These are phyloP conservation scores for Colletotrichum musicola DNA, from an alignment of 2,329 filamentous ascomycete genomes.

Conservation along the genomic window DNA sequence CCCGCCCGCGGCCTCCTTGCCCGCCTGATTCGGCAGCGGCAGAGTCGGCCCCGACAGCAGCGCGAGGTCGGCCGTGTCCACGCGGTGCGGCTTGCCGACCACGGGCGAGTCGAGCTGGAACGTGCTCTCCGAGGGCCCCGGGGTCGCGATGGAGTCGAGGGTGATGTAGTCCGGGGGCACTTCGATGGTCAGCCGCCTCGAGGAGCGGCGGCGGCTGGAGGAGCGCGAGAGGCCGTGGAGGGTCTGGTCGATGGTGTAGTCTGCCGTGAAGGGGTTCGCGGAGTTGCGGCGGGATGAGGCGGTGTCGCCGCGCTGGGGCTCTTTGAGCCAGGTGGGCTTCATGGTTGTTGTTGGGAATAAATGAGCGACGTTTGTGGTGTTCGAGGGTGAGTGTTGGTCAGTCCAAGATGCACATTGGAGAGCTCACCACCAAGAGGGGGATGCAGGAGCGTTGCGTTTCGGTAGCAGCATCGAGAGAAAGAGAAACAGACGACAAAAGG, in stretches of 20 bases:
- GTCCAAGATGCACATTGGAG: no score
- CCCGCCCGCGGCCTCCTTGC: neutral
- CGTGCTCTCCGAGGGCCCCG: slow-evolving; percentile 21
- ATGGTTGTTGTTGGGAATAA: slow-evolving; percentile 13
- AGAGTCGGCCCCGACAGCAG: slow-evolving; percentile 6
- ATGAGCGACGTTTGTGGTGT: slow-evolving; percentile 21
- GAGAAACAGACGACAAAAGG: neutral
- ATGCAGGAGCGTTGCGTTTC: slow-evolving; percentile 9
- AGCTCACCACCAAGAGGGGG: slow-evolving; percentile 25
- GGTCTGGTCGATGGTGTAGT: slow-evolving; percentile 37
- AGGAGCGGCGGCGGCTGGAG: neutral
- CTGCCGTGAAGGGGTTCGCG: slow-evolving; percentile 31
- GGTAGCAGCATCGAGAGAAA: neutral
- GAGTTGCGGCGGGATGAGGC: slow-evolving; percentile 13
- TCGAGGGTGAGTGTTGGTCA: neutral
- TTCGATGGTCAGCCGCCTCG: slow-evolving; percentile 25
- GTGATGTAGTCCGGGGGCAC: slow-evolving; percentile 23
- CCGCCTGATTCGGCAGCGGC: neutral
- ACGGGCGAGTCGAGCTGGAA: slow-evolving; percentile 2
- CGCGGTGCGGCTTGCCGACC: neutral
- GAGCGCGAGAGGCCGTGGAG: slow-evolving; percentile 25
- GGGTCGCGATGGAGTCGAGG: slow-evolving; percentile 25
- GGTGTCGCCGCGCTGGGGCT: slow-evolving; percentile 21
- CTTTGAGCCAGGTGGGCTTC: slow-evolving; percentile 33
- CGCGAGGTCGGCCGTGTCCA: slow-evolving; percentile 4